Evolutionary conservation across 129 eudicot species (phyloP).

Genomic region (Helianthus tuberosus): DNA sequence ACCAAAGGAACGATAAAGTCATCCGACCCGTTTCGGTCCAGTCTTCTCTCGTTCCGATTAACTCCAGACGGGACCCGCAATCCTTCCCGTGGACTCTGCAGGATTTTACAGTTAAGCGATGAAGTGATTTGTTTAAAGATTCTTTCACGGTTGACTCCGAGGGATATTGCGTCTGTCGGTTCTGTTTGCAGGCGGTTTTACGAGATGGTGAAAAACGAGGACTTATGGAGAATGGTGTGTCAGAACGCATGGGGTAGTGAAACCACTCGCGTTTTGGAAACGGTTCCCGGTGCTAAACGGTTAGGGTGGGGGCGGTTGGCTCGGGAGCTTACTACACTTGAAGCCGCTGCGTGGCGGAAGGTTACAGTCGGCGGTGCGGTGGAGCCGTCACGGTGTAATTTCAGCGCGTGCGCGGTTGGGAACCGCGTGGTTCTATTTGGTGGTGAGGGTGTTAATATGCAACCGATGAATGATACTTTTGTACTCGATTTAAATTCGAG

Average conservation of each 20-base stretch:
- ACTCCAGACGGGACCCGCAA: slow-evolving; percentile 43
- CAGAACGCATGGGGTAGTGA: slow-evolving; percentile 97
- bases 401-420: slow-evolving; percentile 96
- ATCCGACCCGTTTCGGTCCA: slow-evolving; percentile 55
- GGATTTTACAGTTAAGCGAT: slow-evolving; percentile 79
- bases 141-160: slow-evolving; percentile 74
- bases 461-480: slow-evolving; percentile 92
- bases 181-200: slow-evolving; percentile 73
- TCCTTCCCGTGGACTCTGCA: slow-evolving; percentile 59
- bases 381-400: slow-evolving; percentile 95
- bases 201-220: slow-evolving; percentile 70
- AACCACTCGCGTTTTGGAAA: slow-evolving; percentile 73
- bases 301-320: slow-evolving; percentile 94
- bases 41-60: slow-evolving; percentile 50
- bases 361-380: slow-evolving; percentile 81
- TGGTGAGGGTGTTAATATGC: slow-evolving; percentile 92
- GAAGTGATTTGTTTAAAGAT: slow-evolving; percentile 76
- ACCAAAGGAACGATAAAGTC: slow-evolving; percentile 48
- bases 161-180: slow-evolving; percentile 89
- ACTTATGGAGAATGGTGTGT: slow-evolving; percentile 91
- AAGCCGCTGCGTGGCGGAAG: slow-evolving; percentile 92
- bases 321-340: slow-evolving; percentile 87
- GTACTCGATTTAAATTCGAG: slow-evolving; percentile 74
- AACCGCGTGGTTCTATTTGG: slow-evolving; percentile 88
- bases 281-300: slow-evolving; percentile 86